Evolutionary conservation across 2,329 filamentous ascomycete species (phyloP), one percentile per base, ranked within the genome.

Genomic region (Ophiostoma perfectum): DNA sequence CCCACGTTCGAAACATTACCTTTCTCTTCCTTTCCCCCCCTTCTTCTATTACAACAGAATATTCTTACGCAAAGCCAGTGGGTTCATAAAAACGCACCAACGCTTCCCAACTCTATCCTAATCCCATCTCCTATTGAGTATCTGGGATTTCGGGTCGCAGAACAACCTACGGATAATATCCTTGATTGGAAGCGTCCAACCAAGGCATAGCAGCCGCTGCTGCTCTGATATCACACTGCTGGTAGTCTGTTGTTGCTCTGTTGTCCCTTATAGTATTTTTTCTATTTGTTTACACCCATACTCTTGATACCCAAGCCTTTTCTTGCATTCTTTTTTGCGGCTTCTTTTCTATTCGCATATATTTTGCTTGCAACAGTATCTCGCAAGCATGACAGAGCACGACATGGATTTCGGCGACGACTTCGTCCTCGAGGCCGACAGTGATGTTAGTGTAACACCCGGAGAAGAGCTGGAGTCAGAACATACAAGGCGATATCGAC

Each of bases 131-230:
- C 12, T 42, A 18, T 42, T 9, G 4, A 63, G 16, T 27, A 39
- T 63, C 39, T 63, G 38, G 39, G 39, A 27, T 5, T 42, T 5
- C 12, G 60, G 38, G 16, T n/a, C 60, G 38, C 60, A 41, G 11
- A 16, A 63, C 7, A 18, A 4, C 14, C 38, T 11, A 16, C 38
- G 60, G 14, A 63, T n/a, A 62, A 49, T 39, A 16, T 58, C 66
- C 67, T 70, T 70, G 70, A 42, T 66, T 72, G 71, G 71, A 72
- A 68, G 71, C 68, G 71, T 72, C 70, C 68, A 69, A 66, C 47
- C 70, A 69, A 71, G 68, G 62, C 60, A 68, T 16, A 67, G 70
- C 67, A 68, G 71, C 71, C 70, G 71, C 71, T 72, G 71, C 71
- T 72, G 70, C 68, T 70, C 64, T 27, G 55, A 18, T 39, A 52